Evolutionary conservation across 306 rosid genomes (phyloP).

Genomic region (Malus fusca): DNA sequence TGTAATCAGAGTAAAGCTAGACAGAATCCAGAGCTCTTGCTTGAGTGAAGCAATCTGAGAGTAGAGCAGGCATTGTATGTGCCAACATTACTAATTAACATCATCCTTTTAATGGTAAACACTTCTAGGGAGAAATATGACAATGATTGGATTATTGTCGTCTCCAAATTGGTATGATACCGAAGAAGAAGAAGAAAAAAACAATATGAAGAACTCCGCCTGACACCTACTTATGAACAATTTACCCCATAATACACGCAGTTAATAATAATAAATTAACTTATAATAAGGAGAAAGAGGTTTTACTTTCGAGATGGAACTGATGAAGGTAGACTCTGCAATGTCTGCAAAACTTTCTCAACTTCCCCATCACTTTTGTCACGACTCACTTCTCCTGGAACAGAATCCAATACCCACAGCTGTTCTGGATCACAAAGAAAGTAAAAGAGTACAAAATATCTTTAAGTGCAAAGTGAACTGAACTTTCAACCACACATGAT

Average conservation of each 20-base stretch:
- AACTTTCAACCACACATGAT: not conserved
- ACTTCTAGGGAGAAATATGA: no score
- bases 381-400: slow-evolving; percentile 61
- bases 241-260: not conserved
- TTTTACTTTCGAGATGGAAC: slow-evolving; percentile 73
- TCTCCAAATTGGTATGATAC: not conserved
- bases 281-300: not conserved
- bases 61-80: not conserved
- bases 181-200: no score
- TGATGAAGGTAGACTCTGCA: slow-evolving; percentile 59
- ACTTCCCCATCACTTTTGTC: slow-evolving; percentile 63
- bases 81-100: not conserved
- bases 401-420: slow-evolving; percentile 92
- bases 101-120: no score
- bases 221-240: not conserved
- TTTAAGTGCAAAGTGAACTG: slow-evolving; percentile 14
- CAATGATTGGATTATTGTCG: not conserved
- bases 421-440: slow-evolving; percentile 51
- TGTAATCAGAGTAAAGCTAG: not conserved
- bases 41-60: not conserved
- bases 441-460: not conserved
- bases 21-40: not conserved
- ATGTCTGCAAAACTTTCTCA: slow-evolving; percentile 53
- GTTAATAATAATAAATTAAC: no score
- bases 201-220: not conserved